Conservation (phyloP, 192 early-diverging fungal species). For the Coemansia sp. region DNA sequence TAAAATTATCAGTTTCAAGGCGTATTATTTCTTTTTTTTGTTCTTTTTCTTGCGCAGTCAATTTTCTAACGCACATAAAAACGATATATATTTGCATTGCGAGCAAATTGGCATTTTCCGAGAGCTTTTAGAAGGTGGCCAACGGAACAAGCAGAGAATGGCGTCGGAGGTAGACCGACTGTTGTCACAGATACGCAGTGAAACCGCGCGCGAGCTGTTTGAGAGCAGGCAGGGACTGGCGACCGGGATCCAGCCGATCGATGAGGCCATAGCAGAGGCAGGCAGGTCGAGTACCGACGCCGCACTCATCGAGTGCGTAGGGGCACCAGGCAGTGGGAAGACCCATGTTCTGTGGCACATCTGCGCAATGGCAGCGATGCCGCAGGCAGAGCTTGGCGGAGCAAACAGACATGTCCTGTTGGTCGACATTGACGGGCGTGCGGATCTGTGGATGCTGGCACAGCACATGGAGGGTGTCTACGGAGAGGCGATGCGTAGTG, state of each 20-base stretch:
- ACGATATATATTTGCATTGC: not conserved
- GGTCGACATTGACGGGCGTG: conserved; percentile 34
- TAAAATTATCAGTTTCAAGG: too few species aligned
- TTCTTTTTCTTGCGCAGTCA: not conserved
- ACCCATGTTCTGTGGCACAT: conserved; percentile 39
- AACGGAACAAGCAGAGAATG: conserved; percentile 13
- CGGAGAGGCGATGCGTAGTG: not conserved
- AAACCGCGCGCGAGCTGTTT: conserved; percentile 19
- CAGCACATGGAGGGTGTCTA: conserved; percentile 5
- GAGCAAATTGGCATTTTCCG: too few species aligned
- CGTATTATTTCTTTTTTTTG: not conserved
- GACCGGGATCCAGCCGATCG: conserved; percentile 10
- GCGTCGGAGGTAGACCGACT: conserved; percentile 27
- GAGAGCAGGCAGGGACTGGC: not conserved
- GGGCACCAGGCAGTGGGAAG: conserved; percentile 43
- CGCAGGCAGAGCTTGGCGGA: conserved; percentile 1
- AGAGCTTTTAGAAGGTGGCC: too few species aligned
- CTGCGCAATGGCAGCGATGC: conserved; percentile 18
- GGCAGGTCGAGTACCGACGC: not conserved
- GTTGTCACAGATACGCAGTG: conserved; percentile 26
- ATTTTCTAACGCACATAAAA: not conserved
- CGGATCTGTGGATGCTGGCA: conserved; percentile 14
- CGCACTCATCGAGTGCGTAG: conserved; percentile 36
- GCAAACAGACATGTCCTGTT: conserved; percentile 19
- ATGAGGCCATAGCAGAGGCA: conserved; percentile 20